These are phyloP conservation scores for Platanthera guangdongensis DNA, from an alignment of 106 monocot species.

Conservation along the genomic window DNA sequence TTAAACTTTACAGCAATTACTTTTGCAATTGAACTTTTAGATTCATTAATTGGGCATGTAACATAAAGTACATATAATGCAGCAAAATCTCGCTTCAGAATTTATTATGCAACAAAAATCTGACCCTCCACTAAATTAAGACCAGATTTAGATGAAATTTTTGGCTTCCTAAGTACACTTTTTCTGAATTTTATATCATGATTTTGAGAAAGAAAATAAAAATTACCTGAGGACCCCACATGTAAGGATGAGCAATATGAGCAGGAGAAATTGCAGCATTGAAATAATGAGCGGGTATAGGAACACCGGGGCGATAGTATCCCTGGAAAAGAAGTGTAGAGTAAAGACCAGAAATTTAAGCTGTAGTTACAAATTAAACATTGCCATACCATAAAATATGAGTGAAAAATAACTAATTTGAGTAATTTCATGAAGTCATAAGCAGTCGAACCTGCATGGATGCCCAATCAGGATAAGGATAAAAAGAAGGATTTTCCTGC, in stretches of 20 bases:
- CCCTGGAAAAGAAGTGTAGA: constrained; percentile 28
- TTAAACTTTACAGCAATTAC: too few species aligned
- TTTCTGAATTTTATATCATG: too few species aligned
- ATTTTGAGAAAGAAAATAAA: not conserved
- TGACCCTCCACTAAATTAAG: too few species aligned
- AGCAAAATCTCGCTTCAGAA: too few species aligned
- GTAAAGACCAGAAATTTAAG: not conserved
- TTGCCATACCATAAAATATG: not conserved
- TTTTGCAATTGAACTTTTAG: too few species aligned
- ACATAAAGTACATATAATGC: too few species aligned
- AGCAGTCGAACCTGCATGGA: constrained; percentile 46
- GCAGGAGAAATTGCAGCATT: constrained; percentile 36
- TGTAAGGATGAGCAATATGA: constrained; percentile 65
- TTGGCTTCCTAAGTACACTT: too few species aligned
- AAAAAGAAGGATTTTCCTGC: constrained; percentile 43
- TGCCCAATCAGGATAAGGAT: constrained; percentile 76
- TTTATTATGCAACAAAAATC: too few species aligned
- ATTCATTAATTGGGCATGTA: too few species aligned
- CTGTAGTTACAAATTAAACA: not conserved
- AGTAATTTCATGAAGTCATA: not conserved
- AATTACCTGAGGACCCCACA: constrained; percentile 77
- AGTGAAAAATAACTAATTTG: not conserved
- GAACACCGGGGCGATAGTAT: constrained; percentile 72
- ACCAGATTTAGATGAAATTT: too few species aligned
- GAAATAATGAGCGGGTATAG: constrained; percentile 51